phyloP scores from a whole-genome alignment of 768 basidiomycete species.

The Pisolithus microcarpus region DNA sequence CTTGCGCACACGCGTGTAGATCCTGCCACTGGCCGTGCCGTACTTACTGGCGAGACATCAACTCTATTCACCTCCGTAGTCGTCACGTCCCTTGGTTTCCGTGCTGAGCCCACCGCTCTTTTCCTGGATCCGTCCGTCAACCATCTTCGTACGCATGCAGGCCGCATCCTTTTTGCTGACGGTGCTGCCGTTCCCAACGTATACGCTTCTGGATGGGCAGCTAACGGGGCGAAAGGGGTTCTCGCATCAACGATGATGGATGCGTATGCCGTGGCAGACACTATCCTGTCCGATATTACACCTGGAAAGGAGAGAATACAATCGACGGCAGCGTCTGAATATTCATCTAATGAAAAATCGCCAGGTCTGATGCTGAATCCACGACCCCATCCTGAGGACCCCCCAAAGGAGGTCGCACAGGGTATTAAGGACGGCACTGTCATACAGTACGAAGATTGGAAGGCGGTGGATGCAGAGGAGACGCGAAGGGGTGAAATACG shows the following conservation, averaged over 20 bases:
- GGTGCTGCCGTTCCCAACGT: slow-evolving; percentile 45
- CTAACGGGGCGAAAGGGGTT: slow-evolving; percentile 85
- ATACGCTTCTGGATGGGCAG: slow-evolving; percentile 95
- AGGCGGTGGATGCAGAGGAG: slow-evolving; percentile 67
- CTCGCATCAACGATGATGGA: slow-evolving; percentile 91
- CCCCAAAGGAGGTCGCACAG: slow-evolving; percentile 42
- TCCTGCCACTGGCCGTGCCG: slow-evolving; percentile 36
- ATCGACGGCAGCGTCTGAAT: slow-evolving; percentile 5
- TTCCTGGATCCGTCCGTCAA: slow-evolving; percentile 54
- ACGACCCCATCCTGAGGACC: slow-evolving; percentile 34
- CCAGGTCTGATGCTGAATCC: slow-evolving; percentile 27
- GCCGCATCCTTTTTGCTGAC: slow-evolving; percentile 39
- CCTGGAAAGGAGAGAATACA: slow-evolving; percentile 13
- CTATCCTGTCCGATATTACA: slow-evolving; percentile 56
- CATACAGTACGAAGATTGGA: slow-evolving; percentile 70
- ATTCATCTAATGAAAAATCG: background rate
- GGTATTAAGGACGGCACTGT: slow-evolving; percentile 39
- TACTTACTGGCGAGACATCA: slow-evolving; percentile 50
- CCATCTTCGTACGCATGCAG: slow-evolving; percentile 48
- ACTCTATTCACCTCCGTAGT: slow-evolving; percentile 64
- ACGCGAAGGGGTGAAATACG: slow-evolving; percentile 42
- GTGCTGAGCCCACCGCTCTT: slow-evolving; percentile 49
- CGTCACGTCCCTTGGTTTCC: slow-evolving; percentile 84
- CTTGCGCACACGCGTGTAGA: slow-evolving; percentile 60
- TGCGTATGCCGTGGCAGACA: slow-evolving; percentile 72